Conservation (phyloP, 306 rosid species). For the Pachyrhizus erosus region DNA sequence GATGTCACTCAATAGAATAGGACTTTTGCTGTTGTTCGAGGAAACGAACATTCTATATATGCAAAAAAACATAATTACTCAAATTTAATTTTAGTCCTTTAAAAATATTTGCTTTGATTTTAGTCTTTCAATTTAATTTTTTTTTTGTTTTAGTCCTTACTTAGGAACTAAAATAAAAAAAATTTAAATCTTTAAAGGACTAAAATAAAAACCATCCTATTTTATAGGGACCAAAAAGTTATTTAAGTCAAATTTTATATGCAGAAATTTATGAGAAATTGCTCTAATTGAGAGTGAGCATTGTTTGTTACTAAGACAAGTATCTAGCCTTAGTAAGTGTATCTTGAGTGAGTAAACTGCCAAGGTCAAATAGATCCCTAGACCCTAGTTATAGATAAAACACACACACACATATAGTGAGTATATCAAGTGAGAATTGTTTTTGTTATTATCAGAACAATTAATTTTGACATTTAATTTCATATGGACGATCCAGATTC, state of each 20-base stretch:
- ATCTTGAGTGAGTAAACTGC: conserved; percentile 2
- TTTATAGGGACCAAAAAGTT: too few species aligned
- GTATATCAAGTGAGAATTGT: background rate
- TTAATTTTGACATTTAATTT: background rate
- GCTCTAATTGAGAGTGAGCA: background rate
- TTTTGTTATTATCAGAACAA: background rate
- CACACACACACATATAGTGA: background rate
- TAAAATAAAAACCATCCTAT: too few species aligned
- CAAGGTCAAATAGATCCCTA: background rate
- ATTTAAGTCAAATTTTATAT: too few species aligned
- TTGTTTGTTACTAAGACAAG: background rate
- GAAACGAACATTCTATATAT: background rate
- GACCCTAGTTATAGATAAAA: background rate
- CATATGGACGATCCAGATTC: background rate
- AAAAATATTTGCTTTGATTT: too few species aligned
- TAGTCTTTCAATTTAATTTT: too few species aligned
- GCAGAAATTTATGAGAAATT: conserved; percentile 9
- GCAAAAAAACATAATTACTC: background rate
- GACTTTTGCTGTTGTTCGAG: background rate
- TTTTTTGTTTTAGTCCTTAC: too few species aligned
- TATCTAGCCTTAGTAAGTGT: background rate
- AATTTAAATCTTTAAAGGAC: too few species aligned
- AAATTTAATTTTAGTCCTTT: too few species aligned
- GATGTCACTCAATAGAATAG: background rate
- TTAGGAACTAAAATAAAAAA: too few species aligned